phyloP scores from a whole-genome alignment of 352 stramenopile species.

The Phytophthora brassicae region DNA sequence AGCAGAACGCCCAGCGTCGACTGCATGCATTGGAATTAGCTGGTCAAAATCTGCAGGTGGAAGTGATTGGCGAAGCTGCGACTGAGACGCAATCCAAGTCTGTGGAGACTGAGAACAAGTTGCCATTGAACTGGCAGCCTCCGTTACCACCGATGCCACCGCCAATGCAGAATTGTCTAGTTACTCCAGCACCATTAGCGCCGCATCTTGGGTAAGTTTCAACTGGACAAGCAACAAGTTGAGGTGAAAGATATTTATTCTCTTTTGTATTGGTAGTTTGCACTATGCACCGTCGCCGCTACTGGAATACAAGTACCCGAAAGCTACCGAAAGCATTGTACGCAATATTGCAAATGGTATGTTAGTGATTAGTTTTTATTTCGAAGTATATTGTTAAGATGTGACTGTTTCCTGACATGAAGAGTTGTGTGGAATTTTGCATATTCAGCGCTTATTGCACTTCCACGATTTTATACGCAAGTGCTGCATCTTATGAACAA shows the following conservation, averaged over 20 bases:
- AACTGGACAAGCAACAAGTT: not conserved
- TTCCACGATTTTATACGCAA: conserved; percentile 89
- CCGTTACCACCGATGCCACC: conserved; percentile 18
- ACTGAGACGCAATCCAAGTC: conserved; percentile 10
- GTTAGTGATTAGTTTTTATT: conserved; percentile 3
- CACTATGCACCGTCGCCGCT: conserved; percentile 82
- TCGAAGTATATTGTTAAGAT: too few species aligned
- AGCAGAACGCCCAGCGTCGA: conserved; percentile 41
- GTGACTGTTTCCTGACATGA: conserved; percentile 3
- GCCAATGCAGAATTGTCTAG: conserved; percentile 18
- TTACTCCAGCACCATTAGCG: conserved; percentile 51
- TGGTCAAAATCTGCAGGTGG: conserved; percentile 46
- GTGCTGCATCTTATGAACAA: conserved; percentile 93
- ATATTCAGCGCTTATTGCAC: conserved; percentile 75
- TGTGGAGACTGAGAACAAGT: not conserved
- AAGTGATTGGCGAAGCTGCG: conserved; percentile 25
- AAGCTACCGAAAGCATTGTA: conserved; percentile 71
- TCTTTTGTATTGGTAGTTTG: conserved; percentile 44
- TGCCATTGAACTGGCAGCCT: conserved; percentile 14
- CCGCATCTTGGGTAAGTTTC: conserved; percentile 74
- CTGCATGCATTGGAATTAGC: conserved; percentile 57
- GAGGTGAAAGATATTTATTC: not conserved
- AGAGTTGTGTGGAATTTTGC: not conserved
- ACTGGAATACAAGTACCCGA: conserved; percentile 89
- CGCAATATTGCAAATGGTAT: conserved; percentile 88